Percentiles rank a stretch among this genome's conserved stretches.
Conservation (phyloP, 352 stramenopile genomes). For the Pythium phragmitis region DNA sequence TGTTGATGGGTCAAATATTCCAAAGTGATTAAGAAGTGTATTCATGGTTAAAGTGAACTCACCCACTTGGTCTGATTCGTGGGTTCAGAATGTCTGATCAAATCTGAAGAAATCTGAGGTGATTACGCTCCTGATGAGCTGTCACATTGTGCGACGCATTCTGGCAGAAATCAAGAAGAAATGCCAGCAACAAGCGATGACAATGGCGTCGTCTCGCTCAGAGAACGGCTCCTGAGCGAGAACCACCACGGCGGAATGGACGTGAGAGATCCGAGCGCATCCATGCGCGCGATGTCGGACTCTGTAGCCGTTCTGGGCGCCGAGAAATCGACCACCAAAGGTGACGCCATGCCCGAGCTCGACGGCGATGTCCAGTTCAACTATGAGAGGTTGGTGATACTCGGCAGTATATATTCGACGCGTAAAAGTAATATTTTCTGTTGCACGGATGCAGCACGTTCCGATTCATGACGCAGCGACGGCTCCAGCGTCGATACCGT, state of each 20-base stretch:
- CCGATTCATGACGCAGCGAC: conserved; percentile 36
- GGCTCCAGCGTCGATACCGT: conserved; percentile 37
- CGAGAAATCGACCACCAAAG: conserved; percentile 4
- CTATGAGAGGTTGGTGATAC: conserved; percentile 31
- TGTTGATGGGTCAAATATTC: too few species aligned
- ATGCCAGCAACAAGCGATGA: too few species aligned
- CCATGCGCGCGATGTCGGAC: not conserved
- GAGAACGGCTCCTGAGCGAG: conserved; percentile 1
- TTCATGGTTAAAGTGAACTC: too few species aligned
- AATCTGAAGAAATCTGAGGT: too few species aligned
- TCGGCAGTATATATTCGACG: not conserved
- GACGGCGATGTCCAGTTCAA: conserved; percentile 35
- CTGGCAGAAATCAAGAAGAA: too few species aligned
- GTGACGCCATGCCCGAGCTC: not conserved
- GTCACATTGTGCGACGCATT: too few species aligned
- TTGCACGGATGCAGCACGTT: conserved; percentile 28
- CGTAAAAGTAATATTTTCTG: not conserved
- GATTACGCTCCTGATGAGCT: too few species aligned
- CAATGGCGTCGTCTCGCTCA: conserved; percentile 5
- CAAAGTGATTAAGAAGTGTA: too few species aligned
- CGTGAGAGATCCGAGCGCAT: not conserved
- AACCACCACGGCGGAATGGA: not conserved
- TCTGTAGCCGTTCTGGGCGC: not conserved
- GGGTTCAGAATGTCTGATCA: too few species aligned
- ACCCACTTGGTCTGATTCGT: too few species aligned